A percentile compares a stretch with the other conserved stretches of the same genome.
Conservation (phyloP, 768 basidiomycete genomes). For the Serendipita vermifera region DNA sequence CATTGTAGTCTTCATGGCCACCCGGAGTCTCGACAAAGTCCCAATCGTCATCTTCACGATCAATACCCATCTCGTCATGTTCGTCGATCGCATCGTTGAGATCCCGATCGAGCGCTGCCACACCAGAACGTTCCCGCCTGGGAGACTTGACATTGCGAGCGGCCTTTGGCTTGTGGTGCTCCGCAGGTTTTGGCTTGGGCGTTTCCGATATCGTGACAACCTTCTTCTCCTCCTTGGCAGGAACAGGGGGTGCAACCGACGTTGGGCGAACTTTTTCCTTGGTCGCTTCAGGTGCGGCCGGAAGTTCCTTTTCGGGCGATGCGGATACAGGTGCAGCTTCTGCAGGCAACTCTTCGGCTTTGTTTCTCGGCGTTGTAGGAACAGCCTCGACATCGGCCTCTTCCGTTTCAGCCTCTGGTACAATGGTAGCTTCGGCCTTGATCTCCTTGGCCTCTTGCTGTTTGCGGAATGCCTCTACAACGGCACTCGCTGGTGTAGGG, state of each 20-base stretch:
- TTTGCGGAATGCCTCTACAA: slow-evolving; percentile 6
- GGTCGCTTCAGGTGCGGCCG: slow-evolving; percentile 19
- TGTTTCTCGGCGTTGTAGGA: slow-evolving; percentile 19
- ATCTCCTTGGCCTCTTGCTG: neutral
- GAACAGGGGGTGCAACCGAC: slow-evolving; percentile 16
- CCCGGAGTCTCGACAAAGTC: slow-evolving; percentile 74
- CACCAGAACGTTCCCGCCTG: slow-evolving; percentile 71
- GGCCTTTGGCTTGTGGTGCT: neutral
- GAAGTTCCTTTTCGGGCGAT: slow-evolving; percentile 9
- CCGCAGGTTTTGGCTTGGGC: slow-evolving; percentile 14
- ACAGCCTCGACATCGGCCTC: slow-evolving; percentile 25
- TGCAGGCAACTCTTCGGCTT: slow-evolving; percentile 6
- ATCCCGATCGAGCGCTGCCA: slow-evolving; percentile 65
- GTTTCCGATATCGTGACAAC: slow-evolving; percentile 1
- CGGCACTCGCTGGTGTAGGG: slow-evolving; percentile 9
- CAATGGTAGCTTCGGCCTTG: neutral
- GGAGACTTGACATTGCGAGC: slow-evolving; percentile 15
- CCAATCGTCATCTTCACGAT: slow-evolving; percentile 72
- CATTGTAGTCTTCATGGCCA: slow-evolving; percentile 66
- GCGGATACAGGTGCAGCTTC: neutral
- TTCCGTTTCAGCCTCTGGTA: slow-evolving; percentile 19
- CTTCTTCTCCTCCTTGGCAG: slow-evolving; percentile 26
- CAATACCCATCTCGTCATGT: slow-evolving; percentile 28
- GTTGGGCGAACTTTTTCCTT: neutral
- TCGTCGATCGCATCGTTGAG: slow-evolving; percentile 41